Percentiles rank a stretch among this genome's conserved stretches.
Conservation (phyloP, 2,329 filamentous ascomycete species). For the Colletotrichum simmondsii region DNA sequence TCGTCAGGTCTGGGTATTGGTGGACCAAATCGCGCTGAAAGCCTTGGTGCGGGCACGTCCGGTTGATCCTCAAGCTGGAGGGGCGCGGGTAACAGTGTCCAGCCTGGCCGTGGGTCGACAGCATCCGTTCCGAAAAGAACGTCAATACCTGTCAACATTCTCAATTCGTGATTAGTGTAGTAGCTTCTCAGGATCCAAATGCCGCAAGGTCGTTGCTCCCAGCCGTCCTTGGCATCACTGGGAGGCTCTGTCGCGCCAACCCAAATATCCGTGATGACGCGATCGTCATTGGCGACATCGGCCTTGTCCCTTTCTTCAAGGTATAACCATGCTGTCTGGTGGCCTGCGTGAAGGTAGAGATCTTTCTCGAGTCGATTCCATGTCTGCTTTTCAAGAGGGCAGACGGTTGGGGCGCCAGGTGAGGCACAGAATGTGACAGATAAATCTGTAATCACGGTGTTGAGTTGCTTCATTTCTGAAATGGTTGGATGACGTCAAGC, state of each 20-base stretch:
- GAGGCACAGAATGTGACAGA: not conserved
- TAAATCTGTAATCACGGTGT: not conserved
- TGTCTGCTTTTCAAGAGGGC: not conserved
- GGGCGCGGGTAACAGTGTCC: not conserved
- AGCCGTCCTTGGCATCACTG: not conserved
- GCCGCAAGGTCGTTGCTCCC: not conserved
- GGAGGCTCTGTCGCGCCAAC: not conserved
- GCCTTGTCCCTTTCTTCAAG: not conserved
- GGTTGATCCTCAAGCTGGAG: not conserved
- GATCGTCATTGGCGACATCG: not conserved
- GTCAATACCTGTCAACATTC: not conserved
- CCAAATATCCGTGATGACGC: not conserved
- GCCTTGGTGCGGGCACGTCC: not conserved
- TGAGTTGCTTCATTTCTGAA: not conserved
- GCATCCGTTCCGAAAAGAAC: not conserved
- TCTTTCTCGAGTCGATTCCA: not conserved
- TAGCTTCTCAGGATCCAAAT: not conserved
- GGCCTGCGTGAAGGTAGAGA: not conserved
- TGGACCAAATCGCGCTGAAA: not conserved
- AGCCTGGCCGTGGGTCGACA: not conserved
- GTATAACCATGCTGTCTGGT: not conserved
- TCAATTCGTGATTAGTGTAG: not conserved
- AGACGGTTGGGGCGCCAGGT: not conserved
- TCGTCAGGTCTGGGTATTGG: not conserved
- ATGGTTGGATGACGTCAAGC: not conserved